A percentile compares a stretch with the other conserved stretches of the same genome.
Evolutionary conservation across 805 yeast species (phyloP).

Genomic region (Zygosaccharomyces bailii): DNA sequence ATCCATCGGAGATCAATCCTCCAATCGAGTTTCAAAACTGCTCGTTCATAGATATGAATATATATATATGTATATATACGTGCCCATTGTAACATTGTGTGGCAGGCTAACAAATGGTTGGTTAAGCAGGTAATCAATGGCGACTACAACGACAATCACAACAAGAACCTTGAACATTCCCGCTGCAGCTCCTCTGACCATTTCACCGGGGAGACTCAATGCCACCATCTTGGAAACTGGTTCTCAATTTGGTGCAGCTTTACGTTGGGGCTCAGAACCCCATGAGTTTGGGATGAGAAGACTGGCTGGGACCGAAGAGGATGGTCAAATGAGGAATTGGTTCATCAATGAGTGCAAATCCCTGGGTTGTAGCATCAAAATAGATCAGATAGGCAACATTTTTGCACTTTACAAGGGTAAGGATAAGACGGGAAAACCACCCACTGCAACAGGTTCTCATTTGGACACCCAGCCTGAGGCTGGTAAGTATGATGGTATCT

Average conservation of each 20-base stretch:
- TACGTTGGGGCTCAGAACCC: conserved; percentile 52
- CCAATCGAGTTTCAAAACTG: background rate
- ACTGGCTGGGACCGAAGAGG: conserved; percentile 58
- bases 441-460: conserved; percentile 71
- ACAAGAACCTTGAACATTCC: conserved; percentile 18
- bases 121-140: background rate
- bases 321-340: conserved; percentile 65
- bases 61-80: too few relatives aligned
- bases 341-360: conserved; percentile 48
- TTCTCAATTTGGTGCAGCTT: conserved; percentile 55
- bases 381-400: conserved; percentile 67
- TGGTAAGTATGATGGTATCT: conserved; percentile 71
- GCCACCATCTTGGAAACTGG: conserved; percentile 63
- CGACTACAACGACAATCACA: background rate
- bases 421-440: conserved; percentile 40
- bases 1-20: background rate
- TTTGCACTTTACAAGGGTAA: conserved; percentile 63
- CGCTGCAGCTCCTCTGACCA: conserved; percentile 28
- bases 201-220: conserved; percentile 44
- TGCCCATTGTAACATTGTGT: background rate
- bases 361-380: conserved; percentile 54
- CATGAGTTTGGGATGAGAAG: conserved; percentile 69
- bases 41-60: background rate
- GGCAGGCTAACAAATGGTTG: background rate
- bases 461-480: conserved; percentile 78